Conservation (phyloP, 352 stramenopile genomes). For the Aphanomyces cochlioides region DNA sequence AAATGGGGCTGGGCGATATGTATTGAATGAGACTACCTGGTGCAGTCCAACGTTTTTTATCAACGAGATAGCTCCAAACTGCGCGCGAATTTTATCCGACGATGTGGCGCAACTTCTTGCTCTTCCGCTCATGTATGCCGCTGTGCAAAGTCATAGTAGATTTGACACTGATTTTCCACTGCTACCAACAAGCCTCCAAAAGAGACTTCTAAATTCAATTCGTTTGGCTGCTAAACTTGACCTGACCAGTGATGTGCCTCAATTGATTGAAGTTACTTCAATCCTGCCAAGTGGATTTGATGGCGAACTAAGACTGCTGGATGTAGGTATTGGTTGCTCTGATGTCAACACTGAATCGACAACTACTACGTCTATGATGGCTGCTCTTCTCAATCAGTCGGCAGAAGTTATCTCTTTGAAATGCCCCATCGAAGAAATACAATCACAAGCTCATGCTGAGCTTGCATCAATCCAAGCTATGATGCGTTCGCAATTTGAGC, state of each 20-base stretch:
- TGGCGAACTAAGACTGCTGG: conserved; percentile 4
- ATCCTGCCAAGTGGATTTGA: conserved; percentile 3
- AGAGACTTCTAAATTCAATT: conserved; percentile 1
- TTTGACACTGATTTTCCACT: conserved; percentile 7
- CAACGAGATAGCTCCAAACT: conserved; percentile 1
- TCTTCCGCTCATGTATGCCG: not conserved
- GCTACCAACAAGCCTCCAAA: not conserved
- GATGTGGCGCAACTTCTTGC: not conserved
- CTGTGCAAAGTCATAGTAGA: not conserved
- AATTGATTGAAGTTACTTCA: not conserved
- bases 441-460: not conserved
- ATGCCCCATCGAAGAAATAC: not conserved
- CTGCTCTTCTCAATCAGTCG: not conserved
- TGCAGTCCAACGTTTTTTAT: conserved; percentile 1
- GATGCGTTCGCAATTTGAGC: not conserved
- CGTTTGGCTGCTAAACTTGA: conserved; percentile 2
- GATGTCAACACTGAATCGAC: not conserved
- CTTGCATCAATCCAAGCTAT: not conserved
- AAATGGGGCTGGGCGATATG: not conserved
- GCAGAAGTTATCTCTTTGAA: conserved; percentile 1
- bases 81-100: not conserved
- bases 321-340: not conserved
- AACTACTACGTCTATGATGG: not conserved
- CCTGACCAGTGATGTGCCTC: not conserved
- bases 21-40: not conserved